A percentile compares a stretch with the other conserved stretches of the same genome.
Evolutionary conservation across 2,329 filamentous ascomycete genomes (phyloP).

Genomic region (Fusarium staphyleae): DNA sequence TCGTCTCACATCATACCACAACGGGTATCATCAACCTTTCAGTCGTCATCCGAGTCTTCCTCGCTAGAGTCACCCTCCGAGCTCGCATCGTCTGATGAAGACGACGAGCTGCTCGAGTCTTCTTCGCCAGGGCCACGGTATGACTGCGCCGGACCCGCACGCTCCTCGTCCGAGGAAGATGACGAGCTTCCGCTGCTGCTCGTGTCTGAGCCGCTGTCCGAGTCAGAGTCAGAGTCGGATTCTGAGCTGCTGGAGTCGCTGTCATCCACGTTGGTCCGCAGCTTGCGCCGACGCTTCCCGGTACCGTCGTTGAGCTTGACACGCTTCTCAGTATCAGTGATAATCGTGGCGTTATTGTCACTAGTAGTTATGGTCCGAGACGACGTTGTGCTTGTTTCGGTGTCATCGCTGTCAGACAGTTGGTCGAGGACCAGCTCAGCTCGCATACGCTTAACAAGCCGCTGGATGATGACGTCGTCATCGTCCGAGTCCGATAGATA

Average conservation of each 20-base stretch:
- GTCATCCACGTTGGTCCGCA: conserved; percentile 55
- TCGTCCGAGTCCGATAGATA: conserved; percentile 59
- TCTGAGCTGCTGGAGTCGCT: conserved; percentile 50
- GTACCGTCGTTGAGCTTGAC: conserved; percentile 55
- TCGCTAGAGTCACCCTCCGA: conserved; percentile 43
- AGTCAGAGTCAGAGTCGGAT: conserved; percentile 46
- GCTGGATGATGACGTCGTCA: conserved; percentile 57
- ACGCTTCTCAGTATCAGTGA: conserved; percentile 48
- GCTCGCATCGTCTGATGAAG: conserved; percentile 46
- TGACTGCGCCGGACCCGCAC: conserved; percentile 35
- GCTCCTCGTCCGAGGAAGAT: conserved; percentile 45
- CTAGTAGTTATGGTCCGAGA: conserved; percentile 42
- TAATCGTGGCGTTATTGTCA: conserved; percentile 37
- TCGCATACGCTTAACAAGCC: conserved; percentile 68
- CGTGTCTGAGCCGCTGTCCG: conserved; percentile 44
- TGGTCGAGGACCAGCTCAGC: conserved; percentile 65
- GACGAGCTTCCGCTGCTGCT: conserved; percentile 49
- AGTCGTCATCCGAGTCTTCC: conserved; percentile 36
- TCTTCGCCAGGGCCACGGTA: conserved; percentile 43
- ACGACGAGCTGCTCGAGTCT: conserved; percentile 42
- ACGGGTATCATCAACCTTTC: conserved; percentile 23
- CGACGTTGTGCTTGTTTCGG: conserved; percentile 43
- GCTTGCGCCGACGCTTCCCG: conserved; percentile 60
- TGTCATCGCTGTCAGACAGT: conserved; percentile 58
- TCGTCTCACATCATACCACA: conserved; percentile 10